Evolutionary conservation across 192 early-diverging fungal species (phyloP).

Genomic region (Coemansia sp.): DNA sequence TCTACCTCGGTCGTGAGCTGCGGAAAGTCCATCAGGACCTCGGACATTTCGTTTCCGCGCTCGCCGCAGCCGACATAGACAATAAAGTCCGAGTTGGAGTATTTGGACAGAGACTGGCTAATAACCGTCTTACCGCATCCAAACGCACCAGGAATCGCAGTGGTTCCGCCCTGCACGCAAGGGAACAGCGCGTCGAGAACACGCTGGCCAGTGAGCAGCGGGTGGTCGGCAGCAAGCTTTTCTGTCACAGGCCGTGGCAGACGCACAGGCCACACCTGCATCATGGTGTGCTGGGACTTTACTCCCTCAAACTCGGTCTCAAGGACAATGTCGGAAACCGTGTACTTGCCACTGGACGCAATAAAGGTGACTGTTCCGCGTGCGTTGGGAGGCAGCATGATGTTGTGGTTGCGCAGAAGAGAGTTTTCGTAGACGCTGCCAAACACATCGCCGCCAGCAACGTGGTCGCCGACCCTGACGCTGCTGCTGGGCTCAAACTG

Average conservation of each 20-base stretch:
- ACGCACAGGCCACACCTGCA: slow-evolving; percentile 98
- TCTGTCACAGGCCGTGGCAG: slow-evolving; percentile 92
- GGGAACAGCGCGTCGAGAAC: slow-evolving; percentile 99
- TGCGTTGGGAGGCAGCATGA: slow-evolving; percentile 92
- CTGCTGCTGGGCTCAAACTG: slow-evolving; percentile 93
- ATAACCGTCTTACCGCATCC: slow-evolving; percentile 99
- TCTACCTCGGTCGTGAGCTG: slow-evolving; percentile 90
- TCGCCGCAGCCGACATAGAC: slow-evolving; percentile 97
- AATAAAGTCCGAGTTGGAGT: slow-evolving; percentile 99
- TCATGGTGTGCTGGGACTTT: slow-evolving; percentile 89
- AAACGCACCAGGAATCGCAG: slow-evolving; percentile 99
- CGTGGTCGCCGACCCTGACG: slow-evolving; percentile 93
- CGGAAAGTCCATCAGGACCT: slow-evolving; percentile 99
- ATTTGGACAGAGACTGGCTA: slow-evolving; percentile 98
- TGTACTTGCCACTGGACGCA: slow-evolving; percentile 90
- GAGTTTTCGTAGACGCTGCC: slow-evolving; percentile 95
- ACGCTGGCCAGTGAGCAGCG: slow-evolving; percentile 96
- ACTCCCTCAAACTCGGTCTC: slow-evolving; percentile 98
- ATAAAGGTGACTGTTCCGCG: slow-evolving; percentile 96
- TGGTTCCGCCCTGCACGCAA: slow-evolving; percentile 98
- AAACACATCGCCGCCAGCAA: slow-evolving; percentile 97
- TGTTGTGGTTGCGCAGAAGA: slow-evolving; percentile 84
- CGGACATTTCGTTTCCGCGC: slow-evolving; percentile 99
- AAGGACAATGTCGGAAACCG: slow-evolving; percentile 84
- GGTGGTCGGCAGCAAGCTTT: slow-evolving; percentile 93